Percentiles rank a stretch among this genome's conserved stretches.
Conservation (phyloP, 2,329 filamentous ascomycete species). For the Orbilia quercus region DNA sequence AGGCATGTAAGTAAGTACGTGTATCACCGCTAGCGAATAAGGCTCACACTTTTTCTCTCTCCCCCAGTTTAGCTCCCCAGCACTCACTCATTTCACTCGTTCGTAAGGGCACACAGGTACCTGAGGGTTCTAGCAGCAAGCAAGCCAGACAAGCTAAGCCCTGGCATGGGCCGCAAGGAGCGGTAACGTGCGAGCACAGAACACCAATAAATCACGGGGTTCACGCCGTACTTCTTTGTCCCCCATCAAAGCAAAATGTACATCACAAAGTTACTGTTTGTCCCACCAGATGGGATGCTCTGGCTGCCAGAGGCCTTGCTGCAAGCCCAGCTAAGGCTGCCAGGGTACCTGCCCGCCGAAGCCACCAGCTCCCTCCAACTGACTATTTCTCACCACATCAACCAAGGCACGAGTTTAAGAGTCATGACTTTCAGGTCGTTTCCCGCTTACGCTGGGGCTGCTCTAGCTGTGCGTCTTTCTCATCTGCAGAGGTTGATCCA, state of each 20-base stretch:
- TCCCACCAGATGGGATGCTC: too few species aligned
- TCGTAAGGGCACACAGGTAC: neutral
- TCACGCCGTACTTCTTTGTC: neutral
- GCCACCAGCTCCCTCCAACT: conserved; percentile 13
- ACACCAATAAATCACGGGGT: conserved; percentile 7
- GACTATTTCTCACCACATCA: conserved; percentile 21
- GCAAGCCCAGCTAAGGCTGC: conserved; percentile 10
- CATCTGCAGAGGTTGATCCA: neutral
- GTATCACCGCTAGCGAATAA: conserved; percentile 4
- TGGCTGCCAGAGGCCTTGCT: conserved; percentile 15
- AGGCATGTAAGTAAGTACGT: neutral
- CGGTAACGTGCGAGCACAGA: neutral
- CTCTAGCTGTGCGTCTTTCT: conserved; percentile 4
- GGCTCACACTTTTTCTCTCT: conserved; percentile 8
- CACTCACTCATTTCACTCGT: neutral
- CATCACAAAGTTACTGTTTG: too few species aligned
- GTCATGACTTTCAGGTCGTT: conserved; percentile 29
- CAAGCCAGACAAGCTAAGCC: too few species aligned
- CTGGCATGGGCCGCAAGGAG: neutral
- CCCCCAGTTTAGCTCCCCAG: neutral
- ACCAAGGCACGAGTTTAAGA: conserved; percentile 40
- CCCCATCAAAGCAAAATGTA: too few species aligned
- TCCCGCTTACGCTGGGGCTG: conserved; percentile 16
- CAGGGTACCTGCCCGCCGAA: neutral
- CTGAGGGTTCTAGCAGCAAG: neutral